Evolutionary conservation across 2,329 filamentous ascomycete genomes (phyloP), one percentile per base, ranked within the genome.

Genomic region (Penicillium freii): DNA sequence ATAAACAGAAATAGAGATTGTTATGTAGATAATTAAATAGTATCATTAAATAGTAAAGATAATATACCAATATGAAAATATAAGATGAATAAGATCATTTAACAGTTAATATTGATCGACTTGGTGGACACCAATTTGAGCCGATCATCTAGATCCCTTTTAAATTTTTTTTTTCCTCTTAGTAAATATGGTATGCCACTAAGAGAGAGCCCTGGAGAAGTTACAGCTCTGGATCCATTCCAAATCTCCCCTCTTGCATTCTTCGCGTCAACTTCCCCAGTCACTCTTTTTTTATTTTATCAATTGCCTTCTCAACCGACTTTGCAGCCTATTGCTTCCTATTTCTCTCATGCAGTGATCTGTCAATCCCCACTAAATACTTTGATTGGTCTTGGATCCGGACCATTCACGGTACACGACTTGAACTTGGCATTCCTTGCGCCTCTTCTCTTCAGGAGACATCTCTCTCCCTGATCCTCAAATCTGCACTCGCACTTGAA

Each of bases 111-210:
- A 42, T 38, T 34, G 59, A 64, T 61, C 61, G 55, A 54, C 53
- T 15, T 39, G 57, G 62, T 61, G 57, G 61, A 53, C 62, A 58
- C 56, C 42, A 56, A 36, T 52, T 52, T 34, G 19, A 53, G 64
- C 57, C 61, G 62, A 66, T 64, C 63, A 60, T 60, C 58, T 58
- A 59, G 60, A 62, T 65, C 63, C 50, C 40, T 57, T 55, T 54
- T 36, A 17, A 50, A n/a, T n/a, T 48, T 58, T 51, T 51, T 52
- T 50, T 54, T 52, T 50, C 50, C 5, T 46, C 27, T 27, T 36
- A 4, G 29, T 46, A 39, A 44, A 51, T 23, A 36, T 62, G n/a
- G 57, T 56, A 39, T 48, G 56, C 47, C 53, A 50, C 52, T 59
- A 59, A 55, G 29, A 42, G 39, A 31, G 29, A 31, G 51, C 25